Conservation (phyloP, 2,329 filamentous ascomycete species). For the Neofusicoccum parvum region DNA sequence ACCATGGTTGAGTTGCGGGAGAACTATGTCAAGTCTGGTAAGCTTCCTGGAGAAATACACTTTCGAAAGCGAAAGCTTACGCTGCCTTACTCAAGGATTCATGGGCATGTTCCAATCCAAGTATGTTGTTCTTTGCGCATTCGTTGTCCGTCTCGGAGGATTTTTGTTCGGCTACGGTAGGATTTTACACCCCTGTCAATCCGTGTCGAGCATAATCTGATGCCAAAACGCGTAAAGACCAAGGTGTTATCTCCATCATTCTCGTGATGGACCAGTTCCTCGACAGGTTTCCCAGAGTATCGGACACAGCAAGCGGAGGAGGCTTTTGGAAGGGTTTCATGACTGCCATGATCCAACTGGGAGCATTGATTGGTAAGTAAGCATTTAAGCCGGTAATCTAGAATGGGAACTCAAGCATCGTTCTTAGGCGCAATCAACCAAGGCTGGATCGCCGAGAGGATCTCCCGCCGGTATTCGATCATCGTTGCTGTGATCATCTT, state of each 20-base stretch:
- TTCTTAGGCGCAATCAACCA: conserved; percentile 32
- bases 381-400: background rate
- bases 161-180: background rate
- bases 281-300: conserved; percentile 47
- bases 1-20: background rate
- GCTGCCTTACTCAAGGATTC: background rate
- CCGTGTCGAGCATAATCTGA: background rate
- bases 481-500: conserved; percentile 55
- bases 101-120: conserved; percentile 2
- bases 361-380: conserved; percentile 44
- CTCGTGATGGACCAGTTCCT: conserved; percentile 57
- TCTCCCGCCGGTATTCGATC: conserved; percentile 56
- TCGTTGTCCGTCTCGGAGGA: background rate
- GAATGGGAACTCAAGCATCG: conserved; percentile 23
- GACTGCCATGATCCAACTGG: conserved; percentile 59
- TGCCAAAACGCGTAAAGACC: conserved; percentile 24
- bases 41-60: background rate
- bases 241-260: conserved; percentile 51
- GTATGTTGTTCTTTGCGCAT: background rate
- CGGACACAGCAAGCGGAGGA: conserved; percentile 43
- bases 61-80: background rate
- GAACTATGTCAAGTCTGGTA: background rate
- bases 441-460: conserved; percentile 54
- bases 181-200: background rate
- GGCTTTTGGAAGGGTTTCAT: conserved; percentile 50